Percentiles rank a stretch among this genome's conserved stretches.
Conservation (phyloP, 805 yeast genomes). For the Saturnispora galanensis region DNA sequence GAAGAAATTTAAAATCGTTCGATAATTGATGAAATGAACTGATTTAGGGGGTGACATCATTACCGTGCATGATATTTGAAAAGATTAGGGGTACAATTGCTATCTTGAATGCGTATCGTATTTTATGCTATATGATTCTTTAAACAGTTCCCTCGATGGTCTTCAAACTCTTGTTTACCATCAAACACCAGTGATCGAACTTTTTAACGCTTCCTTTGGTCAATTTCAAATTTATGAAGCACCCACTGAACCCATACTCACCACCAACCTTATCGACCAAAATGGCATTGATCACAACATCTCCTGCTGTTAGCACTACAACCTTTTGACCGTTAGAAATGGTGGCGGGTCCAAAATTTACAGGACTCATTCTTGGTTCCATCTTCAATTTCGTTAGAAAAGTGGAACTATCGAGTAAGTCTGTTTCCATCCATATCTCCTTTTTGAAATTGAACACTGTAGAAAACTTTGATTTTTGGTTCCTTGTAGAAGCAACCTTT, state of each 20-base stretch:
- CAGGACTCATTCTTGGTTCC: background rate
- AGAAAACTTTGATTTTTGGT: background rate
- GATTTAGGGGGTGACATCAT: too few species aligned
- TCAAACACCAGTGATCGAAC: slow-evolving; percentile 15
- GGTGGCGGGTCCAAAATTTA: background rate
- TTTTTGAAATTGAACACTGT: background rate
- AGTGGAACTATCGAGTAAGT: slow-evolving; percentile 4
- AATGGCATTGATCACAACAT: slow-evolving; percentile 14
- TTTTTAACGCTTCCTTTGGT: slow-evolving; percentile 16
- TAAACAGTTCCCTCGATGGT: background rate
- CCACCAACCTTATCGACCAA: slow-evolving; percentile 21
- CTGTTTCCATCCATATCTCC: slow-evolving; percentile 12
- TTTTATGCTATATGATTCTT: too few species aligned
- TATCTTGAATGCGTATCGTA: too few species aligned
- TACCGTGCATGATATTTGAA: too few species aligned
- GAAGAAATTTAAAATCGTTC: too few species aligned
- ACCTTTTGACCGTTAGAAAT: slow-evolving; percentile 4
- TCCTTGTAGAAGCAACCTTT: background rate
- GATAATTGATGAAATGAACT: too few species aligned
- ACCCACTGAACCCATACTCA: slow-evolving; percentile 27
- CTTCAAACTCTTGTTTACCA: background rate
- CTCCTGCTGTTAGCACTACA: background rate
- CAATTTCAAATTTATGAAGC: slow-evolving; percentile 20
- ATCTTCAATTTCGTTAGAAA: slow-evolving; percentile 3
- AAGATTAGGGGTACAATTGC: too few species aligned